Evolutionary conservation across 2,329 filamentous ascomycete species (phyloP), one percentile per base, ranked within the genome.

Genomic region (Ophiostoma pallidulum): DNA sequence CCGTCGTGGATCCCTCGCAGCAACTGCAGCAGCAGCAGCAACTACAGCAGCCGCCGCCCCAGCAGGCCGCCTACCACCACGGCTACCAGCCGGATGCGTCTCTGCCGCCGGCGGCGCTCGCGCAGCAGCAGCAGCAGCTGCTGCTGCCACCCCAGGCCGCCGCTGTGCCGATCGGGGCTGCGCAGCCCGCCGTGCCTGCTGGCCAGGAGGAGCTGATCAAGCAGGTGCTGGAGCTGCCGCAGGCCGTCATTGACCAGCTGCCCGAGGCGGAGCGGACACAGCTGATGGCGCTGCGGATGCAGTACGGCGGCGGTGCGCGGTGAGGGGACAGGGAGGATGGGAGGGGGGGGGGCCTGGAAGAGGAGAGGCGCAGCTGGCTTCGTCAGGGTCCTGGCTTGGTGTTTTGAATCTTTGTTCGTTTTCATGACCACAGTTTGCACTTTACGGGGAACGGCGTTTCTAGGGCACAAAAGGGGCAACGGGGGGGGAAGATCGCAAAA

Each of bases 151-250:
- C 72, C 2, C 59, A 64, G 1, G 51, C 59, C 4, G 56, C 60
- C 12, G n/a, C n/a, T n/a, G n/a, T n/a, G n/a, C n/a, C n/a, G n/a
- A n/a, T n/a, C n/a, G n/a, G n/a, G n/a, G n/a, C 58, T 4, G 54
- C 62, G 5, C 51, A 55, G 3, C 55, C 64, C 3, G 59, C 58
- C 2, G 43, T 35, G 12, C 24, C 45, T 58, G 33, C 60, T 60
- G 24, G 72, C 13, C 71, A 74, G 36, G 81, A 86, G 41, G 79
- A 82, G 37, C 73, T 95, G 46, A 81, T 95, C 62, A 78, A 84
- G 53, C 85, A 89, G 57, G 84, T 96, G 41, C 73, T 96, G 69
- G 78, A 76, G 46, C 80, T 96, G 69, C 78, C 88, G 3, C 84
- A 86, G 58, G 75, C 86, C 50, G 79, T 86, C 48, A 89, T 97